phyloP scores from a whole-genome alignment of 1,284 basidiomycete genomes.

The Retiboletus flavoniger region DNA sequence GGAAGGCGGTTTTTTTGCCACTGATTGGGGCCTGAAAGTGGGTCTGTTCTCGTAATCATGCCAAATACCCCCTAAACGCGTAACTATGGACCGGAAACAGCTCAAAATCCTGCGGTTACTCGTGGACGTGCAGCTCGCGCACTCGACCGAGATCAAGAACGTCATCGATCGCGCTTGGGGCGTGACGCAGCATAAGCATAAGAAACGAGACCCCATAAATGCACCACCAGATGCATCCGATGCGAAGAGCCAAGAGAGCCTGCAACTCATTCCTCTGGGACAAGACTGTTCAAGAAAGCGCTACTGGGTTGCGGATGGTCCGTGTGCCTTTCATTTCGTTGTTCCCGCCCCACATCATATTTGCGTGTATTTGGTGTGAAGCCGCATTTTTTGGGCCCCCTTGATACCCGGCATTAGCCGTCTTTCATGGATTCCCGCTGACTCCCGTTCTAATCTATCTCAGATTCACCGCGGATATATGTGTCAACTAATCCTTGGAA shows the following conservation, averaged over 20 bases:
- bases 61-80: slow-evolving; percentile 34
- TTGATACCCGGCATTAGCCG: slow-evolving; percentile 42
- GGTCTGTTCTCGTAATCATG: slow-evolving; percentile 33
- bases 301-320: slow-evolving; percentile 81
- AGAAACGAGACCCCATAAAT: slow-evolving; percentile 63
- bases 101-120: slow-evolving; percentile 76
- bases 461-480: slow-evolving; percentile 79
- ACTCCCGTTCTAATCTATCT: slow-evolving; percentile 35
- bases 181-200: slow-evolving; percentile 75
- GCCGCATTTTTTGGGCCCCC: slow-evolving; percentile 40
- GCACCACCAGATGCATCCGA: slow-evolving; percentile 56
- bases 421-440: slow-evolving; percentile 35
- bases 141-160: slow-evolving; percentile 63
- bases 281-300: slow-evolving; percentile 71
- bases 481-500: slow-evolving; percentile 84
- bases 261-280: slow-evolving; percentile 67
- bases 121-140: slow-evolving; percentile 73
- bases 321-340: slow-evolving; percentile 50
- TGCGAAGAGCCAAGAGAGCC: slow-evolving; percentile 57
- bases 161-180: slow-evolving; percentile 81
- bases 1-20: slow-evolving; percentile 67
- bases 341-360: slow-evolving; percentile 46
- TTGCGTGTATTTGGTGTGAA: slow-evolving; percentile 67
- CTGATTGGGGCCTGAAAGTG: slow-evolving; percentile 77
- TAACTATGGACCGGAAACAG: slow-evolving; percentile 41